These are phyloP conservation scores for Radiomyces spectabilis DNA, from an alignment of 192 early-diverging fungal genomes.

Conservation along the genomic window DNA sequence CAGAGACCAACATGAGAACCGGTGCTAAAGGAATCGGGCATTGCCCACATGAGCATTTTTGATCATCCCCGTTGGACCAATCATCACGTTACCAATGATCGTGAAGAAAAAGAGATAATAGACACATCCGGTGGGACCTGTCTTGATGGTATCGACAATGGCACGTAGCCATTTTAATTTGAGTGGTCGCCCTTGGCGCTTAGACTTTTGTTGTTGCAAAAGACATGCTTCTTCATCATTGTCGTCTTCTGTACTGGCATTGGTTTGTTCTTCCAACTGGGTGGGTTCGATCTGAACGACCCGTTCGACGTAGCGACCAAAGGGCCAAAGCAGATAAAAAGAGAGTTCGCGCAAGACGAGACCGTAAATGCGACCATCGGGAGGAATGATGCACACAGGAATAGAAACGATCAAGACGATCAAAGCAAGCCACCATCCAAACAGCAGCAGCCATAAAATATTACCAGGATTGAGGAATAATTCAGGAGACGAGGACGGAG, in stretches of 20 bases:
- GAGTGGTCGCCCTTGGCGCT: not conserved
- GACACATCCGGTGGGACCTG: conserved; percentile 37
- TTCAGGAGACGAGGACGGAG: conserved; percentile 47
- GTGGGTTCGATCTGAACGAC: conserved; percentile 25
- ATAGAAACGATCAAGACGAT: conserved; percentile 56
- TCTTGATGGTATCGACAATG: conserved; percentile 9
- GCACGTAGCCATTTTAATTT: not conserved
- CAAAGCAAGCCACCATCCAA: conserved; percentile 84
- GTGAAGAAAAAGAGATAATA: conserved; percentile 40
- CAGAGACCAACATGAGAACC: conserved; percentile 65
- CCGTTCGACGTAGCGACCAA: conserved; percentile 87
- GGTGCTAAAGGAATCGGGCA: conserved; percentile 64
- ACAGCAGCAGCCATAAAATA: conserved; percentile 78
- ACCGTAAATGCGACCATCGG: conserved; percentile 49
- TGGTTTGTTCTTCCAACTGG: not conserved
- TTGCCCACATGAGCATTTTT: too few species aligned
- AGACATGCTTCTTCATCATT: conserved; percentile 3
- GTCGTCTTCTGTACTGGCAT: not conserved
- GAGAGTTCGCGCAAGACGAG: conserved; percentile 69
- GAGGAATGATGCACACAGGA: conserved; percentile 46
- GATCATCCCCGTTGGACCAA: too few species aligned
- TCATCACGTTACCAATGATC: conserved; percentile 43
- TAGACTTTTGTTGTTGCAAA: not conserved
- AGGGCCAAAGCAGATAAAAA: conserved; percentile 92
- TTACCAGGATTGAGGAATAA: conserved; percentile 78